Evolutionary conservation across 805 yeast genomes (phyloP), one percentile per base, ranked within the genome.

Genomic region (Limtongia smithiae): DNA sequence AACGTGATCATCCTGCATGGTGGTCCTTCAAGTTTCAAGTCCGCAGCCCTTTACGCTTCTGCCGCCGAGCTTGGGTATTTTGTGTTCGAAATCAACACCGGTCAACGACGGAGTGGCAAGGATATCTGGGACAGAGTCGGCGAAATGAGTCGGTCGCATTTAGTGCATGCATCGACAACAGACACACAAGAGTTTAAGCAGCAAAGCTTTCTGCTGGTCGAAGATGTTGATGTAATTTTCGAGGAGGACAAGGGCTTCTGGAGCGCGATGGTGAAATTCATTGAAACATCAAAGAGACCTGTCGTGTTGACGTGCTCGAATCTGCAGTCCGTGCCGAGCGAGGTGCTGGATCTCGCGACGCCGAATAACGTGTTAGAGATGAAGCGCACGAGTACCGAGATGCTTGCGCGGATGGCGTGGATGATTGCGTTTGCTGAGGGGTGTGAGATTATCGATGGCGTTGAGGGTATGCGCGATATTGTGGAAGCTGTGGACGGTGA

Each of bases 131-230:
- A 79, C 22, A 77, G 65, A 27, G 71, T 91, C 33, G 81, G 76
- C 41, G 97, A 94, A 60, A 76, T 89, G 45, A 81, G 91, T 48
- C 90, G 96, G 3, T 84, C 95, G 0, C 88, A 87, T 51, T 70
- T 84, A 40, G 90, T 91, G 1, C 86, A 83, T 55, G 59, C 37
- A 20, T 36, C 41, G 11, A 24, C 41, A 36, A 22, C 33, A 2
- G 14, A 8, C 12, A 36, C 39, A 3, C 39, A 32, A 20, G 41
- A 24, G 3, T 25, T 24, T 14, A 76, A 75, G 43, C 80, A 75
- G 51, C 74, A 79, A 50, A 89, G 91, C 6, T 69, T 88, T 4
- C 81, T 93, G 3, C 66, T 93, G 30, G 72, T 91, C 49, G 96
- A 90, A 59, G 96, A 91, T 60, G 90, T 85, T 35, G 96, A 91